These are phyloP conservation scores for Plantago ovata DNA, from an alignment of 257 asterid species.

Conservation along the genomic window DNA sequence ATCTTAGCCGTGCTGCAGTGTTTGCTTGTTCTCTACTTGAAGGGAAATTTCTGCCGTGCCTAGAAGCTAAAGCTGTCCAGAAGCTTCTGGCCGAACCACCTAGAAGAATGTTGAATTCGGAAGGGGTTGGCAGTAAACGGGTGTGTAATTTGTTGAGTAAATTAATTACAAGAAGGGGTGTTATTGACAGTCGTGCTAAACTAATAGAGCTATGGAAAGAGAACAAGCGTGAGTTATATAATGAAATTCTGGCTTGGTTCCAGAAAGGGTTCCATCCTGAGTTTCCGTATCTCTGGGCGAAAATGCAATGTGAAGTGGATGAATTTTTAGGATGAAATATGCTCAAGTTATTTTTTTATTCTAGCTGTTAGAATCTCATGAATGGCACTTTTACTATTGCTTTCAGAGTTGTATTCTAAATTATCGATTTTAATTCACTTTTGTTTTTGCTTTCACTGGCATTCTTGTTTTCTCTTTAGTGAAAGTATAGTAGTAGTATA, in stretches of 20 bases:
- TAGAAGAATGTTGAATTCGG: conserved; percentile 64
- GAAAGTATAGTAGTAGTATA: too few relatives aligned
- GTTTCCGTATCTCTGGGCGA: conserved; percentile 50
- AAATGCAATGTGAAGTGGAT: conserved; percentile 47
- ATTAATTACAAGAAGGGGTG: conserved; percentile 34
- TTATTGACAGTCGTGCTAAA: conserved; percentile 49
- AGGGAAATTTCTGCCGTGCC: conserved; percentile 77
- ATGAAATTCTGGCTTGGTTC: conserved; percentile 70
- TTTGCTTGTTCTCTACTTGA: conserved; percentile 65
- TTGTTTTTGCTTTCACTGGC: too few relatives aligned
- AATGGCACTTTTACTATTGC: too few relatives aligned
- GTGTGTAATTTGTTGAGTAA: conserved; percentile 59
- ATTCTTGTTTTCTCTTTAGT: too few relatives aligned
- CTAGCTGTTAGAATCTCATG: too few relatives aligned
- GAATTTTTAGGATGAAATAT: too few relatives aligned
- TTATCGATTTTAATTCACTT: too few relatives aligned
- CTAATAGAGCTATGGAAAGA: conserved; percentile 52
- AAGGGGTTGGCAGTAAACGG: conserved; percentile 57
- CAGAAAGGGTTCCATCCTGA: conserved; percentile 44
- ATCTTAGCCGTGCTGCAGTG: conserved; percentile 39
- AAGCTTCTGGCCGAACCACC: conserved; percentile 69
- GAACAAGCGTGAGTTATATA: conserved; percentile 37
- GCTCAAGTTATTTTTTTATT: too few relatives aligned
- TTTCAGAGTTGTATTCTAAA: too few relatives aligned
- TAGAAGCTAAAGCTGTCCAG: conserved; percentile 40